Percentiles rank a stretch among this genome's conserved stretches.
phyloP scores from a whole-genome alignment of 805 yeast genomes.

The Sugiyamaella mastotermitis region DNA sequence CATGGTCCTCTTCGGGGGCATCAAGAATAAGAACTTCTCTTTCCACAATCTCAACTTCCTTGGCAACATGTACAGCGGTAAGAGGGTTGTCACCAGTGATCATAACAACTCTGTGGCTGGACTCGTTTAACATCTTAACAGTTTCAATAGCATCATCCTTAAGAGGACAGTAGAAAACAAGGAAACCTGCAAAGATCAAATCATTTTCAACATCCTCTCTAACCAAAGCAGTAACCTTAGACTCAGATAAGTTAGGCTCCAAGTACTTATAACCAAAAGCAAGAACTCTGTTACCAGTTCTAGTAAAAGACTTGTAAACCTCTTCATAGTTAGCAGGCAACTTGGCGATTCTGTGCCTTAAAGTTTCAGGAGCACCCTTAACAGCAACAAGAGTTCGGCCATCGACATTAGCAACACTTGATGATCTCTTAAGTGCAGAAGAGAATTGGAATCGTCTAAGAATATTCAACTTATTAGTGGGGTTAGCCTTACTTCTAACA shows the following conservation, averaged over 20 bases:
- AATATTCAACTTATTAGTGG: constrained; percentile 52
- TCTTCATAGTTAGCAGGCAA: constrained; percentile 80
- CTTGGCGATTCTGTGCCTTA: constrained; percentile 62
- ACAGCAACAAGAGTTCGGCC: constrained; percentile 67
- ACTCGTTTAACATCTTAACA: constrained; percentile 85
- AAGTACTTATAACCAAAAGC: constrained; percentile 86
- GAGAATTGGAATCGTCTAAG: constrained; percentile 95
- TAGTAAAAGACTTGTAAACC: constrained; percentile 81
- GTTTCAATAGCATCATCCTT: constrained; percentile 89
- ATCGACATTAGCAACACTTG: constrained; percentile 65
- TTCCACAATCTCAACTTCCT: constrained; percentile 81
- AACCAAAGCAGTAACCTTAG: constrained; percentile 50
- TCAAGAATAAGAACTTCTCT: constrained; percentile 83
- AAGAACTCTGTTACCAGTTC: constrained; percentile 93
- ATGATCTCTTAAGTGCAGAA: constrained; percentile 89
- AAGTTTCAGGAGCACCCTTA: constrained; percentile 98
- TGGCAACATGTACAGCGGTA: constrained; percentile 97
- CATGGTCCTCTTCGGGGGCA: constrained; percentile 66
- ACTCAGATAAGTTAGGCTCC: constrained; percentile 42
- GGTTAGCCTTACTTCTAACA: constrained; percentile 43
- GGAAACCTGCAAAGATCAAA: constrained; percentile 80
- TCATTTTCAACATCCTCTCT: constrained; percentile 74
- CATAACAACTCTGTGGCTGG: constrained; percentile 94
- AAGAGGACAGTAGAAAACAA: constrained; percentile 96
- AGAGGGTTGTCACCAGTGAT: constrained; percentile 98